A percentile compares a stretch with the other conserved stretches of the same genome.
phyloP scores from a whole-genome alignment of 257 asterid genomes.

The Euphrasia confusa region DNA sequence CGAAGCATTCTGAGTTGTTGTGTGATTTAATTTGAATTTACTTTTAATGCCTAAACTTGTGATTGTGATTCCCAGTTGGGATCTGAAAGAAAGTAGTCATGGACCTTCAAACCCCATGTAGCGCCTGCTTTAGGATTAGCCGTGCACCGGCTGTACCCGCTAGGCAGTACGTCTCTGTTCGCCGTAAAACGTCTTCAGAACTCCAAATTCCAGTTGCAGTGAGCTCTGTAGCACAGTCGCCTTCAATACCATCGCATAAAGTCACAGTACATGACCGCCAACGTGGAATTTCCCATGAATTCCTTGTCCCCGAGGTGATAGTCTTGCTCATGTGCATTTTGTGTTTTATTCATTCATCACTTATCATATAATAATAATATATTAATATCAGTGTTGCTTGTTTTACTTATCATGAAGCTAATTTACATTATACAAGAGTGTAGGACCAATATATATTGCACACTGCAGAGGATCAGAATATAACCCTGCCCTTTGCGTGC shows the following conservation, averaged over 20 bases:
- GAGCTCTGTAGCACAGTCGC: slow-evolving; percentile 27
- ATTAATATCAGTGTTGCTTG: neutral
- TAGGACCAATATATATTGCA: slow-evolving; percentile 94
- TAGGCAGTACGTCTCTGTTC: slow-evolving; percentile 18
- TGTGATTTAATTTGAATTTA: neutral
- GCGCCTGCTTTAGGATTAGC: slow-evolving; percentile 33
- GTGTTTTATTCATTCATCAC: neutral
- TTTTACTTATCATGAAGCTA: slow-evolving; percentile 15
- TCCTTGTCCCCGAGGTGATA: slow-evolving; percentile 53
- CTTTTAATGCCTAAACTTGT: neutral
- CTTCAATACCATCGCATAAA: slow-evolving; percentile 44
- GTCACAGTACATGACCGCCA: slow-evolving; percentile 60
- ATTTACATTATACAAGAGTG: slow-evolving; percentile 23
- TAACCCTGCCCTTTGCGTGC: slow-evolving; percentile 87
- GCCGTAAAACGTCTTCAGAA: slow-evolving; percentile 29
- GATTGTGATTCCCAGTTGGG: neutral
- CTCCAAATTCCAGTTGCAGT: slow-evolving; percentile 30
- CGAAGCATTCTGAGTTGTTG: neutral
- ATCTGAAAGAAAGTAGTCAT: slow-evolving; percentile 18
- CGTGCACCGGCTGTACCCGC: slow-evolving; percentile 22
- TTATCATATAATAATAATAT: neutral
- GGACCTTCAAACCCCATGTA: slow-evolving; percentile 50
- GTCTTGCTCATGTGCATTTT: neutral
- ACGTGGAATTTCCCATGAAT: slow-evolving; percentile 50
- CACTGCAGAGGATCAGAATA: slow-evolving; percentile 85